phyloP scores from a whole-genome alignment of 2,329 filamentous ascomycete genomes.

The Colletotrichum plurivorum region DNA sequence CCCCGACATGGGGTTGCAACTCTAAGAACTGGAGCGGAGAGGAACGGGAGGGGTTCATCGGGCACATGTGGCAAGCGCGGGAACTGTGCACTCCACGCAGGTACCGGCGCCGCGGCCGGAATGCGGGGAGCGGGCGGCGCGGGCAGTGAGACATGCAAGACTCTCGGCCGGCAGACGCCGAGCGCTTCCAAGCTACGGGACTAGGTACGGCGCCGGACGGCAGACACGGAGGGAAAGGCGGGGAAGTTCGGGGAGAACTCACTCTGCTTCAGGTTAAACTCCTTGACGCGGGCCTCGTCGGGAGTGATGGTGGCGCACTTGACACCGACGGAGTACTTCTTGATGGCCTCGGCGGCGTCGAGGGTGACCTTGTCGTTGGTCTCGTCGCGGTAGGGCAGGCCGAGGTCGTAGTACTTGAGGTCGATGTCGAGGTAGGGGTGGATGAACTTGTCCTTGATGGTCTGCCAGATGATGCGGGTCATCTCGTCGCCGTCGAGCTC shows the following conservation, averaged over 20 bases:
- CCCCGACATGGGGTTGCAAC: not conserved
- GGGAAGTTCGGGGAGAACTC: conserved; percentile 52
- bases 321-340: conserved; percentile 98
- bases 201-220: not conserved
- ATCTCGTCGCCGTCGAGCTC: conserved; percentile 97
- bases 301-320: conserved; percentile 99
- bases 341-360: conserved; percentile 96
- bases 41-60: conserved; percentile 20
- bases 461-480: conserved; percentile 99
- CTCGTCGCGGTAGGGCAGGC: conserved; percentile 93
- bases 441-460: conserved; percentile 99
- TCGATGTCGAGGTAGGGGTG: conserved; percentile 96
- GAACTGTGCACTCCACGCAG: conserved; percentile 22
- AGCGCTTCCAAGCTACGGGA: not conserved
- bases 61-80: conserved; percentile 14
- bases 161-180: conserved; percentile 2
- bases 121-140: conserved; percentile 15
- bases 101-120: conserved; percentile 16
- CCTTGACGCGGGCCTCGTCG: conserved; percentile 95
- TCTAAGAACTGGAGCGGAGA: conserved; percentile 7
- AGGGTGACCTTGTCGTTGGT: conserved; percentile 96
- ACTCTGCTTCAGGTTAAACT: conserved; percentile 99
- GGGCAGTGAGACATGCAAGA: conserved; percentile 17
- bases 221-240: not conserved
- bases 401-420: conserved; percentile 97